Base-by-base conservation (phyloP, 2,329 filamentous ascomycete genomes). In the Penicillium expansum region DNA sequence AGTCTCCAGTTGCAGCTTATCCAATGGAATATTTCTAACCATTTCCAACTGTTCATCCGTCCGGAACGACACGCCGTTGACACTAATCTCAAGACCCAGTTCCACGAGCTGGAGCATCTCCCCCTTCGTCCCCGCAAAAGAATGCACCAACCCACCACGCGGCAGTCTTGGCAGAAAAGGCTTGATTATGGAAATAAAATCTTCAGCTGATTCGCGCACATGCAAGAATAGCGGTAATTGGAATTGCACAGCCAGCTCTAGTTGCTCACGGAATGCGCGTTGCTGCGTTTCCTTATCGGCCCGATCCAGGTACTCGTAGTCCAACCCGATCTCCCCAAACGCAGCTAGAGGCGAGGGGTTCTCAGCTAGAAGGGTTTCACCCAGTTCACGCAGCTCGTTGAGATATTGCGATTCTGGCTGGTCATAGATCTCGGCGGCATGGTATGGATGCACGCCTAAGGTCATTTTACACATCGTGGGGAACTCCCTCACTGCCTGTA, bases 91-190 rank as follows among this genome's bases (percentile, higher is more conserved):
- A 2, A 81, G 62, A 0, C 77, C 77, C 35, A 80, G 60, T 0
- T 61, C 63, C 2, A 73, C 64, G 0, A 79, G 61, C 16, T 52
- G 59, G 29, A 67, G 60, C 78, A 81, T 80, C 59, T n/a, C 80
- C 74, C 4, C 63, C 4, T 70, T 74, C 0, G 89, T 89, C 5
- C 92, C 92, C 0, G 92, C 96, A 69, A 96, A 96, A 66, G 87
- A 91, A 76, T 97, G 92, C 48, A 97, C 92, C 11, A 96, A 83
- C 5, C 89, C 92, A 4, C 69, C 62, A 2, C 69, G 66, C 3
- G 76, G 75, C 4, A 80, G 63, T 4, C 58, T 61, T 0, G 65
- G 43, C 0, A 77, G 27, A 56, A 79, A 82, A 0, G 75, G 73
- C 14, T 62, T 64, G 9, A 82, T 70, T 16, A 78, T 73, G 0